phyloP scores from a whole-genome alignment of 495 filamentous ascomycete genomes.

The Friedmanniomyces endolithicus region DNA sequence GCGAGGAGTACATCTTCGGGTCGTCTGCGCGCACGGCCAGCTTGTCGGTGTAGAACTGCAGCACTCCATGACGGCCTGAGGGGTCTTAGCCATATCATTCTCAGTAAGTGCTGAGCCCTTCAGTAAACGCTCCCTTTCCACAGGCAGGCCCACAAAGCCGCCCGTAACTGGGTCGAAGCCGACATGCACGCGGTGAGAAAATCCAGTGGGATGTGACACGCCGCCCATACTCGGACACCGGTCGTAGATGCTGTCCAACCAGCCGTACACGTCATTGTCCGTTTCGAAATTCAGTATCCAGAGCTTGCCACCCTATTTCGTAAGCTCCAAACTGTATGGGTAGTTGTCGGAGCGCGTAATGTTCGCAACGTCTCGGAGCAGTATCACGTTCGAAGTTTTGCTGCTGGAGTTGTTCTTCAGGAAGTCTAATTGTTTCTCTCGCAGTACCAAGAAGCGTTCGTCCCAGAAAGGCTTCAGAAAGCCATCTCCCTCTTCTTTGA shows the following conservation, averaged over 20 bases:
- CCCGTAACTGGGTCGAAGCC: conserved; percentile 91
- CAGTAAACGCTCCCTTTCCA: conserved; percentile 91
- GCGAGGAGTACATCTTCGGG: conserved; percentile 58
- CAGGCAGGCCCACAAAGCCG: conserved; percentile 81
- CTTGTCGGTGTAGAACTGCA: conserved; percentile 92
- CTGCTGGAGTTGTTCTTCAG: conserved; percentile 69
- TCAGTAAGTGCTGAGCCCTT: conserved; percentile 93
- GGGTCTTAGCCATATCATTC: conserved; percentile 94
- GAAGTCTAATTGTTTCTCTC: conserved; percentile 81
- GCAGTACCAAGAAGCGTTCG: conserved; percentile 72
- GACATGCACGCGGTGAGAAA: conserved; percentile 90
- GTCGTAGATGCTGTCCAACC: conserved; percentile 95
- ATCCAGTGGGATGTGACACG: conserved; percentile 95
- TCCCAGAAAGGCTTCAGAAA: conserved; percentile 79
- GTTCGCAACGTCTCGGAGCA: conserved; percentile 69
- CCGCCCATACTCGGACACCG: conserved; percentile 95
- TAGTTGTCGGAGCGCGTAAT: conserved; percentile 77
- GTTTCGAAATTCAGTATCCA: conserved; percentile 80
- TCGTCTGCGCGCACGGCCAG: conserved; percentile 74
- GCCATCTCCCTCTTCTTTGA: conserved; percentile 63
- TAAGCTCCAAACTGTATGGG: conserved; percentile 83
- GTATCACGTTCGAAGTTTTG: conserved; percentile 68
- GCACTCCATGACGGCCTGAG: conserved; percentile 95
- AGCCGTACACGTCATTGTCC: conserved; percentile 93
- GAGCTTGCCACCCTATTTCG: conserved; percentile 65